A percentile compares a stretch with the other conserved stretches of the same genome.
Evolutionary conservation across 2,329 filamentous ascomycete species (phyloP).

Genomic region (Corynespora cassiicola): DNA sequence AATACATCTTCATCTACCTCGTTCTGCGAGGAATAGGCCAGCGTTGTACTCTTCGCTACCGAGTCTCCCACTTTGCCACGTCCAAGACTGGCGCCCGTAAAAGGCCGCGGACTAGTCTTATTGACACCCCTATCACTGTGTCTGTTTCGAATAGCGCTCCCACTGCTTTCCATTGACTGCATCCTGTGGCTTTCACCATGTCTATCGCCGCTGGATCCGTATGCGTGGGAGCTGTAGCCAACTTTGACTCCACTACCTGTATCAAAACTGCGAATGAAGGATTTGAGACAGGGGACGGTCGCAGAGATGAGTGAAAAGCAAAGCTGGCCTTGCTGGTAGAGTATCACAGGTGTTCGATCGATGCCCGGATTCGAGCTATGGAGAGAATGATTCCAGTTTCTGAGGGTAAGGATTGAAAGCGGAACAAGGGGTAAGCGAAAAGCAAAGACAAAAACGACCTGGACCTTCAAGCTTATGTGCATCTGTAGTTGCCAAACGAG

Average conservation of each 20-base stretch:
- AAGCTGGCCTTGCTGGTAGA: slow-evolving; percentile 29
- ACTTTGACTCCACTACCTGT: slow-evolving; percentile 29
- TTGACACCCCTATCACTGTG: slow-evolving; percentile 7
- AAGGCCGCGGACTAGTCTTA: slow-evolving; percentile 6
- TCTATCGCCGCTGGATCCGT: slow-evolving; percentile 7
- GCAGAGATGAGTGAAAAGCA: slow-evolving; percentile 31
- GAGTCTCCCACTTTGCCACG: slow-evolving; percentile 3
- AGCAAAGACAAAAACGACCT: slow-evolving; percentile 33
- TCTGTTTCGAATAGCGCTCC: slow-evolving; percentile 2
- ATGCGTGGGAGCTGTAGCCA: slow-evolving; percentile 14
- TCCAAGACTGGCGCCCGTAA: neutral
- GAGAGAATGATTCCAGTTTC: slow-evolving; percentile 15
- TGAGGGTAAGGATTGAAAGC: slow-evolving; percentile 19
- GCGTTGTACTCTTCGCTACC: slow-evolving; percentile 1
- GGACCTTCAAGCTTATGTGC: slow-evolving; percentile 27
- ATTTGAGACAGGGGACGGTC: slow-evolving; percentile 34
- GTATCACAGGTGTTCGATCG: slow-evolving; percentile 19
- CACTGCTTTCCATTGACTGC: slow-evolving; percentile 5
- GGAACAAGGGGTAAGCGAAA: slow-evolving; percentile 25
- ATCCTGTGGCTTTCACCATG: slow-evolving; percentile 9
- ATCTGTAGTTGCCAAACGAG: slow-evolving; percentile 36
- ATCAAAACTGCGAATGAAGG: slow-evolving; percentile 32
- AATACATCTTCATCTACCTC: slow-evolving; percentile 12
- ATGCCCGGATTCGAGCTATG: slow-evolving; percentile 22
- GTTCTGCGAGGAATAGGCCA: neutral